phyloP scores from a whole-genome alignment of 176 grass and related monocot species.

The Paspalum vaginatum region DNA sequence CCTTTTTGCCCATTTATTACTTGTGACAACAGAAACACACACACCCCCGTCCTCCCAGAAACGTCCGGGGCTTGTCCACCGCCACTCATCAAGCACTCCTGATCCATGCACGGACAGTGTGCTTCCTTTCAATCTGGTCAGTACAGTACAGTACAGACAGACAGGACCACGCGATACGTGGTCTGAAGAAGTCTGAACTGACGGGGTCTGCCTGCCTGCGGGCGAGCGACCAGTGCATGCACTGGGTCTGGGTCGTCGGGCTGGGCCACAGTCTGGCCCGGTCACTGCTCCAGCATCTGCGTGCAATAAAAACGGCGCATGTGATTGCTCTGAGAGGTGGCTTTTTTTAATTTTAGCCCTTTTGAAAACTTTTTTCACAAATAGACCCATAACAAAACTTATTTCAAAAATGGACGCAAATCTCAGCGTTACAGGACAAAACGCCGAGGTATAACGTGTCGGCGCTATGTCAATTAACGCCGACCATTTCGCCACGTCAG shows the following conservation, averaged over 20 bases:
- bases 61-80: not conserved
- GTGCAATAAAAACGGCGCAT: conserved; percentile 38
- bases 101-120: not conserved
- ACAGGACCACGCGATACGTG: conserved; percentile 30
- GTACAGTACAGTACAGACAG: not conserved
- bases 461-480: too few relatives aligned
- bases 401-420: too few relatives aligned
- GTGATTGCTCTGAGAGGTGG: conserved; percentile 35
- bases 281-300: not conserved
- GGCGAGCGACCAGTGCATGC: too few relatives aligned
- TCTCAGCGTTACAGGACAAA: too few relatives aligned
- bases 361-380: too few relatives aligned
- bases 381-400: too few relatives aligned
- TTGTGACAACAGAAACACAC: not conserved
- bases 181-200: not conserved
- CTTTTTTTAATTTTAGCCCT: too few relatives aligned
- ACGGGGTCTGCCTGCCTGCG: too few relatives aligned
- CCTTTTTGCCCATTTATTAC: not conserved
- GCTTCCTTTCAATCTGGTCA: too few relatives aligned
- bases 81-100: not conserved
- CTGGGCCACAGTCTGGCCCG: not conserved
- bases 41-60: not conserved
- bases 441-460: too few relatives aligned
- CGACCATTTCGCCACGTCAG: too few relatives aligned
- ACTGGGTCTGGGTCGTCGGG: not conserved